Conservation (phyloP, 2,329 filamentous ascomycete species). For the Rutstroemia sp. region DNA sequence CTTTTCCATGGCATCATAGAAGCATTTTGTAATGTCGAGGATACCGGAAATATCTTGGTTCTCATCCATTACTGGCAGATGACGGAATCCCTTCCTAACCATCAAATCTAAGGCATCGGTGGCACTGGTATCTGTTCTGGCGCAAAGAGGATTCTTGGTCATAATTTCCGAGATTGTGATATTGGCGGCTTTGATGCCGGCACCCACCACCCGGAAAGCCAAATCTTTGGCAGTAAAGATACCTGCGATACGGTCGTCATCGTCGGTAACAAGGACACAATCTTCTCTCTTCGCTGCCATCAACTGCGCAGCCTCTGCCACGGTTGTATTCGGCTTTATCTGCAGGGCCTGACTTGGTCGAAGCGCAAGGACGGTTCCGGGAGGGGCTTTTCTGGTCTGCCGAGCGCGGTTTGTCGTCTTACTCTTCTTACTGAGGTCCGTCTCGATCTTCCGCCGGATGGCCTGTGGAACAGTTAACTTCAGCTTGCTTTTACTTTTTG, state of each 20-base stretch:
- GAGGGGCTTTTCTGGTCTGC: slow-evolving; percentile 86
- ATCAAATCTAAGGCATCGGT: slow-evolving; percentile 96
- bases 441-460: slow-evolving; percentile 94
- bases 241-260: slow-evolving; percentile 94
- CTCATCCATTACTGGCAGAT: slow-evolving; percentile 98
- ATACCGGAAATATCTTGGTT: slow-evolving; percentile 99
- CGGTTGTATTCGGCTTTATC: slow-evolving; percentile 91
- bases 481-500: slow-evolving; percentile 2
- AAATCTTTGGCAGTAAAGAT: slow-evolving; percentile 99
- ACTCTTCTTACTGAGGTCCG: slow-evolving; percentile 96
- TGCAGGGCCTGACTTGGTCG: slow-evolving; percentile 94
- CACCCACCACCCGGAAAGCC: slow-evolving; percentile 91
- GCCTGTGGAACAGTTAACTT: slow-evolving; percentile 49
- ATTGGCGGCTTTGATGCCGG: slow-evolving; percentile 78
- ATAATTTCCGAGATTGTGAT: slow-evolving; percentile 97
- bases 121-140: slow-evolving; percentile 93
- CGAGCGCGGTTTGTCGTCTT: slow-evolving; percentile 69
- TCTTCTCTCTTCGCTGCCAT: slow-evolving; percentile 99
- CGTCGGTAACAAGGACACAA: slow-evolving; percentile 94
- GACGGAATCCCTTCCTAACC: slow-evolving; percentile 96
- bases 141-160: slow-evolving; percentile 98
- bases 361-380: slow-evolving; percentile 89
- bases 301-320: slow-evolving; percentile 92
- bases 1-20: slow-evolving; percentile 99
- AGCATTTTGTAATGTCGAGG: slow-evolving; percentile 97